Base-by-base conservation (phyloP, 805 yeast species). In the Scheffersomyces lignosus region DNA sequence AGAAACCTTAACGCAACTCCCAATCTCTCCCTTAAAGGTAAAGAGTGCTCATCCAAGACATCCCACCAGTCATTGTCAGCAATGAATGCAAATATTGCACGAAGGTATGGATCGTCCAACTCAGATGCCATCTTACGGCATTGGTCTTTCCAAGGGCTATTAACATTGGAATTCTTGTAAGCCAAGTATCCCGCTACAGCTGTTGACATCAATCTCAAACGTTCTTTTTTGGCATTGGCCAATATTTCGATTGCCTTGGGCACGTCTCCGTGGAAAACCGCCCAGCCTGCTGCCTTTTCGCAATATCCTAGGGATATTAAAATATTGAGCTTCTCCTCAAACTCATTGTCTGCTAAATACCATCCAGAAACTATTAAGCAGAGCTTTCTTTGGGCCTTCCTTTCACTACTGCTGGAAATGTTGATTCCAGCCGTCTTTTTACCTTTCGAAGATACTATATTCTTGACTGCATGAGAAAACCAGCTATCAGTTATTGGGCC, bases 281-380 rank as follows among this genome's bases (percentile, higher is more conserved):
- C 97, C 95, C 96, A 87, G 0, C 95, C 98, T 1, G 97, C 99
- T 1, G 99, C 98, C 54, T 91, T 82, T 43, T 89, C 96, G 44
- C 75, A 76, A 41, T 77, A 75, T 0, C 85, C 89, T 12, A 66
- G 58, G 0, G 64, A 59, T 15, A 82, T 77, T 27, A 91, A 68
- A 27, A 70, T 67, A 15, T 64, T 62, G 27, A 86, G 72, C 43
- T 83, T 80, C 27, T 75, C 80, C 46, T 89, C 95, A 43, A 88
- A 73, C 54, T 87, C 95, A 17, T 76, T 66, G 13, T 77, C 75
- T 2, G 88, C 81, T 49, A 87, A 80, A 50, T 87, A 88, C 95
- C 96, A 90, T 2, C 98, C 98, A 24, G 89, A 82, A 12, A 87
- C 87, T 30, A 83, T 78, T 64, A 90, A 66, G 49, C 96, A 88